These are phyloP conservation scores for Pythium brassicae DNA, from an alignment of 352 stramenopile genomes.

Conservation along the genomic window DNA sequence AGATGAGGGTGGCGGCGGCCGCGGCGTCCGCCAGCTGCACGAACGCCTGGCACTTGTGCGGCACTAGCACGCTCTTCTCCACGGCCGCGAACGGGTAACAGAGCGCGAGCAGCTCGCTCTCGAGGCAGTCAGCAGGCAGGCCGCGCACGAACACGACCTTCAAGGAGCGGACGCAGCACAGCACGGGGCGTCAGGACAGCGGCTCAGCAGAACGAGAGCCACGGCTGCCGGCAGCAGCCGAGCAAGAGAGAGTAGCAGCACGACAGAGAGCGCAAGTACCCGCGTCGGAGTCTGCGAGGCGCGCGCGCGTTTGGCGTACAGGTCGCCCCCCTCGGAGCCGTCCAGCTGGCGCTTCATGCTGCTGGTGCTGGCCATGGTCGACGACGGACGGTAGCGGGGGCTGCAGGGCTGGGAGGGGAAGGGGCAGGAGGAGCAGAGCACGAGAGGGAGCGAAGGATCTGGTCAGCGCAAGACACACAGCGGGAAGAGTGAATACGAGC, in stretches of 20 bases:
- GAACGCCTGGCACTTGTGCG: slow-evolving; percentile 74
- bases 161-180: slow-evolving; percentile 11
- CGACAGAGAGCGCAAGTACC: slow-evolving; percentile 19
- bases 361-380: slow-evolving; percentile 9
- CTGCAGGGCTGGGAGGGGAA: neutral
- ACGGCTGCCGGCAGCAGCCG: neutral
- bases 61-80: slow-evolving; percentile 74
- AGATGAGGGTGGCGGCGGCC: slow-evolving; percentile 65
- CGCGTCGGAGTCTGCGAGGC: slow-evolving; percentile 30
- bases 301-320: slow-evolving; percentile 35
- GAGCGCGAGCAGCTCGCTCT: slow-evolving; percentile 78
- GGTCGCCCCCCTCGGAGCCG: slow-evolving; percentile 15
- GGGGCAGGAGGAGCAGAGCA: neutral
- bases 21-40: slow-evolving; percentile 68
- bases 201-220: neutral
- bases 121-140: slow-evolving; percentile 68
- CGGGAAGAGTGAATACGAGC: slow-evolving; percentile 10
- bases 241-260: neutral
- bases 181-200: slow-evolving; percentile 14
- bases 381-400: neutral
- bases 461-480: slow-evolving; percentile 9
- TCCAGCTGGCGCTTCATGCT: slow-evolving; percentile 45
- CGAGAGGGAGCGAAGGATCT: slow-evolving; percentile 3
- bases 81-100: slow-evolving; percentile 79
- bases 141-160: slow-evolving; percentile 79